Evolutionary conservation across 129 eudicot genomes (phyloP).

Genomic region (Helianthus tuberosus): DNA sequence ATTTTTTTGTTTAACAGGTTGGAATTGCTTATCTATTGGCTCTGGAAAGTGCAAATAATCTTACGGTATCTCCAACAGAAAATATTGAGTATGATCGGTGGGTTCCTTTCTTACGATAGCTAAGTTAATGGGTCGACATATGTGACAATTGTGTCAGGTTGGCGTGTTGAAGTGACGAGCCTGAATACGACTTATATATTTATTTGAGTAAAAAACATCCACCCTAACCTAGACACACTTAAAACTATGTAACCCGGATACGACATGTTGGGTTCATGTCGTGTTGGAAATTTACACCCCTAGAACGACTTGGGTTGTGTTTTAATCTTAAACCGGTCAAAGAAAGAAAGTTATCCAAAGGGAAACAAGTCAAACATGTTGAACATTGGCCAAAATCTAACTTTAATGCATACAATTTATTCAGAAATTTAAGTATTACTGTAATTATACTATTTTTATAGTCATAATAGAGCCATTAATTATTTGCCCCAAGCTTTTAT

Average conservation of each 20-base stretch:
- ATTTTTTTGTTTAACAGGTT: constrained; percentile 51
- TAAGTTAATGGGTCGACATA: background rate
- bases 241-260: no score
- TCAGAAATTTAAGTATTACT: background rate
- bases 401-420: background rate
- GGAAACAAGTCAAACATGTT: background rate
- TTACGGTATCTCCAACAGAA: constrained; percentile 66
- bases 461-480: background rate
- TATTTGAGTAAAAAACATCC: no score
- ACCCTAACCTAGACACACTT: no score
- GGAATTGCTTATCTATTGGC: constrained; percentile 97
- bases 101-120: constrained; percentile 5
- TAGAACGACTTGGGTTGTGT: background rate
- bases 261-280: no score
- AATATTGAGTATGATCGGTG: constrained; percentile 95
- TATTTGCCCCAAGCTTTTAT: background rate
- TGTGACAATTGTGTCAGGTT: no score
- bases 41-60: constrained; percentile 77
- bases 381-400: background rate
- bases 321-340: background rate
- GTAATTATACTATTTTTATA: background rate
- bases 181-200: no score
- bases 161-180: no score
- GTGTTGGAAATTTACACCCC: no score
- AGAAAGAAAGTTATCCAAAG: background rate